phyloP scores from a whole-genome alignment of 495 filamentous ascomycete species.

The Pseudevernia furfuracea region DNA sequence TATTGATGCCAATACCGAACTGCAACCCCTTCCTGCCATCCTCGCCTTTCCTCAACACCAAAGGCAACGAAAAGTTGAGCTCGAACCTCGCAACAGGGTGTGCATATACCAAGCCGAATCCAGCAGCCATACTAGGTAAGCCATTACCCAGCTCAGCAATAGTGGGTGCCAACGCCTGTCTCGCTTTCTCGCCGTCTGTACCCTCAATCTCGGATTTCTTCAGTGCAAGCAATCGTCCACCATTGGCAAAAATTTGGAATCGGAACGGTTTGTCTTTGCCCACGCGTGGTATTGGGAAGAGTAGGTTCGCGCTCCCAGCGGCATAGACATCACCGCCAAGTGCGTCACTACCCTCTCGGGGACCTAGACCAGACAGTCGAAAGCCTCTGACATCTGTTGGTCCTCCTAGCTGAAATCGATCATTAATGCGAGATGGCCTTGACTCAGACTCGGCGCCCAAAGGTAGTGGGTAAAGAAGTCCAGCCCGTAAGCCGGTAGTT shows the following conservation, averaged over 20 bases:
- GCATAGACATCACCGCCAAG: conserved; percentile 88
- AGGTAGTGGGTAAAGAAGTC: conserved; percentile 55
- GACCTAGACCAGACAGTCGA: conserved; percentile 78
- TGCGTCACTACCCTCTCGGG: conserved; percentile 73
- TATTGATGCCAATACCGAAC: conserved; percentile 89
- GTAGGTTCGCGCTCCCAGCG: conserved; percentile 74
- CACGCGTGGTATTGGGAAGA: conserved; percentile 72
- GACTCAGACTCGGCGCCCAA: conserved; percentile 43
- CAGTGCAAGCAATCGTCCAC: conserved; percentile 74
- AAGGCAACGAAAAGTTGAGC: conserved; percentile 83
- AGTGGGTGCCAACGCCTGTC: conserved; percentile 44
- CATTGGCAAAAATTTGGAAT: conserved; percentile 84
- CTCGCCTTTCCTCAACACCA: conserved; percentile 74
- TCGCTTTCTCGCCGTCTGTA: conserved; percentile 48
- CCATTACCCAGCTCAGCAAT: conserved; percentile 61
- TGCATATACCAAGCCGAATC: conserved; percentile 86
- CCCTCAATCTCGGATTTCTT: conserved; percentile 49
- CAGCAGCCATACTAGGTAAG: conserved; percentile 77
- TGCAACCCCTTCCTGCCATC: conserved; percentile 83
- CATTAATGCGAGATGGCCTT: conserved; percentile 72
- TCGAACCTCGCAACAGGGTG: conserved; percentile 89
- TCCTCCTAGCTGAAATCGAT: conserved; percentile 90
- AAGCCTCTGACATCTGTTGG: conserved; percentile 94
- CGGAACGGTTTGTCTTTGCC: conserved; percentile 77
- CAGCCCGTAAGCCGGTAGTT: conserved; percentile 54